phyloP scores from a whole-genome alignment of 805 yeast species.

The Suhomyces emberorum region DNA sequence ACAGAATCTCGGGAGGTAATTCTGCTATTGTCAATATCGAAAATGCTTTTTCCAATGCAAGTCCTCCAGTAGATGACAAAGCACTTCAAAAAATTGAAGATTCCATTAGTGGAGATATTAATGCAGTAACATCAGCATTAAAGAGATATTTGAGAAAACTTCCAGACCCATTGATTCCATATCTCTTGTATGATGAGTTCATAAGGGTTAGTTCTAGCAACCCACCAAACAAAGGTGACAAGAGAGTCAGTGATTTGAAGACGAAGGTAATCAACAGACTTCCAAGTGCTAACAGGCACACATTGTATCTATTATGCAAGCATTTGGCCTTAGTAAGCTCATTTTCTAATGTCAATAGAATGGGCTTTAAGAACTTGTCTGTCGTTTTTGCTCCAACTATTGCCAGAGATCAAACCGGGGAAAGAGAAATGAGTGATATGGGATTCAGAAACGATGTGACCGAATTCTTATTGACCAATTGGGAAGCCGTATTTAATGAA shows the following conservation, averaged over 20 bases:
- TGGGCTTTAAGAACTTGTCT: constrained; percentile 79
- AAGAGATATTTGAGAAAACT: constrained; percentile 83
- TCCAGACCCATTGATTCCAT: constrained; percentile 82
- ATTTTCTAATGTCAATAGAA: constrained; percentile 58
- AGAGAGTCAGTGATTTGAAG: constrained; percentile 42
- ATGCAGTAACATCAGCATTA: constrained; percentile 82
- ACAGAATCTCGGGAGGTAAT: constrained; percentile 83
- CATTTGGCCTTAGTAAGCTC: constrained; percentile 65
- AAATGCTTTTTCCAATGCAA: constrained; percentile 34
- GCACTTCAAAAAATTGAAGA: constrained; percentile 31
- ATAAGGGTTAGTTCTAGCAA: constrained; percentile 48
- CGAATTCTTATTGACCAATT: constrained; percentile 61
- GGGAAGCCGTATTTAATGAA: constrained; percentile 32
- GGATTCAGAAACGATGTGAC: constrained; percentile 73
- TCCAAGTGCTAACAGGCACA: constrained; percentile 65
- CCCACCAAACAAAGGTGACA: constrained; percentile 20
- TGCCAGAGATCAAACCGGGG: constrained; percentile 74
- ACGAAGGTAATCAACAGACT: constrained; percentile 44
- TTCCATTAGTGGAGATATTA: constrained; percentile 62
- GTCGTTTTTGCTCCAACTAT: constrained; percentile 95
- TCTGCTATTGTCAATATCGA: constrained; percentile 57
- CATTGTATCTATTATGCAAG: constrained; percentile 52
- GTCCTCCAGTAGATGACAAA: constrained; percentile 31
- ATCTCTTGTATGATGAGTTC: constrained; percentile 60
- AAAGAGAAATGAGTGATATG: constrained; percentile 82